phyloP scores from a whole-genome alignment of 345 rosid species.

The Kandelia obovata region DNA sequence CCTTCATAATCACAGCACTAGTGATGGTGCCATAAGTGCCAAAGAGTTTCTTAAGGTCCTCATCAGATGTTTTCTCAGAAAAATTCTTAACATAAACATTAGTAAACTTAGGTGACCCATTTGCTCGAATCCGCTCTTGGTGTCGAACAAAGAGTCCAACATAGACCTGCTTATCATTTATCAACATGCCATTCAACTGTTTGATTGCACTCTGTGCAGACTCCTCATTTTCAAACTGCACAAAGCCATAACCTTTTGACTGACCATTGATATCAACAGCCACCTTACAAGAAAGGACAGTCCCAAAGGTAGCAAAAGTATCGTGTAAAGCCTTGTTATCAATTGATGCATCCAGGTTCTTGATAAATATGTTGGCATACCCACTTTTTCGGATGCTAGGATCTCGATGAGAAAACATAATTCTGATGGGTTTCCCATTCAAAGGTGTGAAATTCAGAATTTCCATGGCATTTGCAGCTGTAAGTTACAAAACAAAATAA shows the following conservation, averaged over 20 bases:
- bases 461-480: conserved; percentile 65
- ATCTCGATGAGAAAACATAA: conserved; percentile 72
- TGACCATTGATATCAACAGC: conserved; percentile 44
- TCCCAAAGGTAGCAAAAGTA: conserved; percentile 54
- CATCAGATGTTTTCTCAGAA: conserved; percentile 51
- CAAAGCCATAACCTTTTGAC: conserved; percentile 63
- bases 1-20: conserved; percentile 59
- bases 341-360: conserved; percentile 54
- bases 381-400: conserved; percentile 62
- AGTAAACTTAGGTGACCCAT: conserved; percentile 43
- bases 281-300: conserved; percentile 62
- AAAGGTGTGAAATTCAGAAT: conserved; percentile 50
- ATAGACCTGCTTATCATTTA: conserved; percentile 61
- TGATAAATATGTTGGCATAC: conserved; percentile 63
- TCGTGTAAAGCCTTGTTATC: conserved; percentile 58
- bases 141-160: conserved; percentile 55
- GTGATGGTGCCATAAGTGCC: conserved; percentile 50
- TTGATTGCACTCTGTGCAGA: conserved; percentile 51
- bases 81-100: conserved; percentile 66
- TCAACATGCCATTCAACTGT: conserved; percentile 55
- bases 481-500: conserved; percentile 11
- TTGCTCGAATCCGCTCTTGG: conserved; percentile 39
- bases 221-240: conserved; percentile 64
- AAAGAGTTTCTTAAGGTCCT: conserved; percentile 56
- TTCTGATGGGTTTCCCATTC: conserved; percentile 59